Evolutionary conservation across 257 asterid species (phyloP).

Genomic region (Pogostemon cablin): DNA sequence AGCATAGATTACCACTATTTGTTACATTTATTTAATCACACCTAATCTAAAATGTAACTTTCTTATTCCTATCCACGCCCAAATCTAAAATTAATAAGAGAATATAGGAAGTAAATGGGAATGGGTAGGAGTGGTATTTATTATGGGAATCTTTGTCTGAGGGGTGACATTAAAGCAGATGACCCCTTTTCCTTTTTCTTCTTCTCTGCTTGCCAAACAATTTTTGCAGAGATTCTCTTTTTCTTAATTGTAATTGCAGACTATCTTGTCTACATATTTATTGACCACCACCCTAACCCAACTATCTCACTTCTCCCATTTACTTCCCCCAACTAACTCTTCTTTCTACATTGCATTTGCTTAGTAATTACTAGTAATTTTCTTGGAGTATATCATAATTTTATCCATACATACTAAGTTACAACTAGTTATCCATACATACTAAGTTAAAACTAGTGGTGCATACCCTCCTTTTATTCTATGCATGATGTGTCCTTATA

Average conservation of each 20-base stretch:
- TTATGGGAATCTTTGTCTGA: constrained; percentile 50
- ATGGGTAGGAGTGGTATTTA: constrained; percentile 22
- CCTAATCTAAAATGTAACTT: no score
- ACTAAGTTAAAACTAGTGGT: no score
- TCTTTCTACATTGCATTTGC: neutral
- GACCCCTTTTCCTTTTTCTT: neutral
- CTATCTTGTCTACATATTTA: constrained; percentile 29
- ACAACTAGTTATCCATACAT: no score
- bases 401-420: no score
- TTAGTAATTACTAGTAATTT: neutral
- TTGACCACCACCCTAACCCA: neutral
- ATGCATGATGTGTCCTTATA: no score
- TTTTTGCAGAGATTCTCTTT: constrained; percentile 36
- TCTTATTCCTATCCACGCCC: no score
- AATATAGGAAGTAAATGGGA: constrained; percentile 26
- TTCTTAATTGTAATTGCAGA: constrained; percentile 29
- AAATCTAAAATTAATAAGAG: neutral
- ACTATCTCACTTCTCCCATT: constrained; percentile 32
- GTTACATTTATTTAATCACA: no score
- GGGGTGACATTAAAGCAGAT: constrained; percentile 31
- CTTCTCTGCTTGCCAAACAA: constrained; percentile 16
- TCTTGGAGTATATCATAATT: no score
- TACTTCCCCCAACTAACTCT: constrained; percentile 40
- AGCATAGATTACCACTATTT: no score
- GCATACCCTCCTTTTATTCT: no score